These are phyloP conservation scores for Trichoderma koningiopsis DNA, from an alignment of 2,329 filamentous ascomycete species.

Conservation along the genomic window DNA sequence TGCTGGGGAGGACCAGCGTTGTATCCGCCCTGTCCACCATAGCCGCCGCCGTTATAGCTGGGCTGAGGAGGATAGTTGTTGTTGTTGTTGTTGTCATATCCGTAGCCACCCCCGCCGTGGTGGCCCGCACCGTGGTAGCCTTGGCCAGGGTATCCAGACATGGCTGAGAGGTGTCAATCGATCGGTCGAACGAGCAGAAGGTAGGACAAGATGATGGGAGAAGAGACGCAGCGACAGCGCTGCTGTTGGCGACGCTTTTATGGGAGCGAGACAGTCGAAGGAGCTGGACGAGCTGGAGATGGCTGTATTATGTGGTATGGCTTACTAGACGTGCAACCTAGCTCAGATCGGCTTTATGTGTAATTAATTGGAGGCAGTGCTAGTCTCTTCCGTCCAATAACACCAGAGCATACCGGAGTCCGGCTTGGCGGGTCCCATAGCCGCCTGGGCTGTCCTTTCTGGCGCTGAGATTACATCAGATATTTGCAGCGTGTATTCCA, in stretches of 20 bases:
- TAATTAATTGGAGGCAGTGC: not conserved
- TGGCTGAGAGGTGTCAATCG: slow-evolving; percentile 28
- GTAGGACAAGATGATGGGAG: not conserved
- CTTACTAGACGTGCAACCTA: not conserved
- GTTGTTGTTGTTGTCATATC: slow-evolving; percentile 33
- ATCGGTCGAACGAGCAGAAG: not conserved
- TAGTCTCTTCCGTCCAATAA: not conserved
- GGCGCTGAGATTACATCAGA: not conserved
- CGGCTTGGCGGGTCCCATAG: slow-evolving; percentile 8
- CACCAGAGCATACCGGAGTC: not conserved
- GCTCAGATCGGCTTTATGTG: not conserved
- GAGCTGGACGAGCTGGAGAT: not conserved
- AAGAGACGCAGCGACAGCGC: not conserved
- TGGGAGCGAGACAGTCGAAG: not conserved
- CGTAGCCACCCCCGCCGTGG: slow-evolving; percentile 37
- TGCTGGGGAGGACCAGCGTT: slow-evolving; percentile 25
- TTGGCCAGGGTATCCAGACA: slow-evolving; percentile 48
- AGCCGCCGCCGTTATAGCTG: slow-evolving; percentile 31
- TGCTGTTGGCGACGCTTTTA: not conserved
- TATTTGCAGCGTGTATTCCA: not conserved
- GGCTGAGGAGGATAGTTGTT: slow-evolving; percentile 29
- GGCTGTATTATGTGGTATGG: not conserved
- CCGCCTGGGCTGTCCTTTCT: not conserved
- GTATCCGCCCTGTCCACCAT: slow-evolving; percentile 33
- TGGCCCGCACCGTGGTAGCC: slow-evolving; percentile 42